Percentiles rank a stretch among this genome's conserved stretches.
Conservation (phyloP, 495 filamentous ascomycete genomes). For the Aspergillus nidulans region DNA sequence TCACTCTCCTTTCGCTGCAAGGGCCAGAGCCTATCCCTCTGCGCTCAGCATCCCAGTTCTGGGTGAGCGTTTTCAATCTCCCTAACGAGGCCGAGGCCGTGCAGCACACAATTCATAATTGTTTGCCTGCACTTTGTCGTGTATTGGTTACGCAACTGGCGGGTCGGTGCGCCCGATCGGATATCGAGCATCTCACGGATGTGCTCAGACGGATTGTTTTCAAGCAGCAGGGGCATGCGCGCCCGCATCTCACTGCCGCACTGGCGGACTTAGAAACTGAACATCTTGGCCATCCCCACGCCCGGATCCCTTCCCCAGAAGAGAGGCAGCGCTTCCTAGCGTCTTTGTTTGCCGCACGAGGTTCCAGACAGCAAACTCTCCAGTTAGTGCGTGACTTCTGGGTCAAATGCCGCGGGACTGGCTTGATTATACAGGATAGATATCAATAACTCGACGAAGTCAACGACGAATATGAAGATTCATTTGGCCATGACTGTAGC, state of each 20-base stretch:
- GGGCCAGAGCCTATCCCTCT: slow-evolving; percentile 77
- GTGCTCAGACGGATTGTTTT: slow-evolving; percentile 73
- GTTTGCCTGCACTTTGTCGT: slow-evolving; percentile 56
- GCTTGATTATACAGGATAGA: slow-evolving; percentile 55
- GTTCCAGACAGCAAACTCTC: slow-evolving; percentile 50
- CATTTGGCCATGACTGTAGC: not conserved
- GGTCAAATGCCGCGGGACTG: slow-evolving; percentile 64
- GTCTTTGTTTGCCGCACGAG: slow-evolving; percentile 51
- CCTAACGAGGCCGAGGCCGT: slow-evolving; percentile 43
- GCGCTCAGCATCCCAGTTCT: slow-evolving; percentile 72
- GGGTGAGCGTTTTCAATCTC: slow-evolving; percentile 55
- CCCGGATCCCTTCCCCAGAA: slow-evolving; percentile 22
- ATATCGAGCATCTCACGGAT: slow-evolving; percentile 70
- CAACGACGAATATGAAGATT: not conserved
- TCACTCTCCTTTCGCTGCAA: slow-evolving; percentile 66
- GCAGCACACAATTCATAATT: slow-evolving; percentile 49
- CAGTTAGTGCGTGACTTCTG: slow-evolving; percentile 64
- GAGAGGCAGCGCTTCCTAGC: slow-evolving; percentile 35
- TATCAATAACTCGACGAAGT: not conserved
- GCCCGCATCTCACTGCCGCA: slow-evolving; percentile 53
- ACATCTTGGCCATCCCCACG: slow-evolving; percentile 32
- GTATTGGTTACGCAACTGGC: slow-evolving; percentile 64
- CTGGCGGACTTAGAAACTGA: slow-evolving; percentile 58
- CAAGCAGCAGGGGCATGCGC: slow-evolving; percentile 59
- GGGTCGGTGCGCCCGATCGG: slow-evolving; percentile 70